A percentile compares a stretch with the other conserved stretches of the same genome.
These are phyloP conservation scores for Geosiphon pyriformis DNA, from an alignment of 192 early-diverging fungal genomes.

Conservation along the genomic window DNA sequence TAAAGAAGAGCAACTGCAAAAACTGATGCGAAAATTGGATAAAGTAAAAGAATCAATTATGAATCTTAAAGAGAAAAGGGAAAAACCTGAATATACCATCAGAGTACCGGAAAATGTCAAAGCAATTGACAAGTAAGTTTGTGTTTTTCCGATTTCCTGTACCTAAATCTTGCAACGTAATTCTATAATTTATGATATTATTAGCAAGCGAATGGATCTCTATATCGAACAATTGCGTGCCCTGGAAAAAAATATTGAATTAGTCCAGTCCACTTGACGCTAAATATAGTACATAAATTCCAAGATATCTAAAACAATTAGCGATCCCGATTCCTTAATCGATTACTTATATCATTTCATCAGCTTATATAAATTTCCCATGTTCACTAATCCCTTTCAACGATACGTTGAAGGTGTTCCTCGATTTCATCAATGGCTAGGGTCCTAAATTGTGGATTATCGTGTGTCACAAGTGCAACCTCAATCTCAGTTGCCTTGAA, in stretches of 20 bases:
- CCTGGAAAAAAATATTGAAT: constrained; percentile 12
- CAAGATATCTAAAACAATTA: too few relatives aligned
- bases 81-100: constrained; percentile 27
- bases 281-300: too few relatives aligned
- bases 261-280: background rate
- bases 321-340: too few relatives aligned
- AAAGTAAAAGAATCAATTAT: constrained; percentile 30
- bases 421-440: constrained; percentile 83
- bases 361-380: too few relatives aligned
- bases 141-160: background rate
- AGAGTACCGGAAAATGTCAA: constrained; percentile 28
- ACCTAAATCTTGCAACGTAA: background rate
- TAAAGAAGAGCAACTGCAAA: constrained; percentile 16
- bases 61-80: constrained; percentile 23
- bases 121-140: constrained; percentile 37
- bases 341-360: too few relatives aligned
- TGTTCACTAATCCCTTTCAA: constrained; percentile 67
- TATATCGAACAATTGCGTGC: background rate
- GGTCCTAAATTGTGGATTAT: constrained; percentile 70
- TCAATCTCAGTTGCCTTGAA: constrained; percentile 97
- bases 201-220: constrained; percentile 14
- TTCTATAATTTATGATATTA: background rate
- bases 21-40: constrained; percentile 28
- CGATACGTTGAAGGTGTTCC: constrained; percentile 78
- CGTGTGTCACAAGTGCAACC: constrained; percentile 79